Conservation (phyloP, 2,329 filamentous ascomycete genomes). For the Thelonectria discophora region DNA sequence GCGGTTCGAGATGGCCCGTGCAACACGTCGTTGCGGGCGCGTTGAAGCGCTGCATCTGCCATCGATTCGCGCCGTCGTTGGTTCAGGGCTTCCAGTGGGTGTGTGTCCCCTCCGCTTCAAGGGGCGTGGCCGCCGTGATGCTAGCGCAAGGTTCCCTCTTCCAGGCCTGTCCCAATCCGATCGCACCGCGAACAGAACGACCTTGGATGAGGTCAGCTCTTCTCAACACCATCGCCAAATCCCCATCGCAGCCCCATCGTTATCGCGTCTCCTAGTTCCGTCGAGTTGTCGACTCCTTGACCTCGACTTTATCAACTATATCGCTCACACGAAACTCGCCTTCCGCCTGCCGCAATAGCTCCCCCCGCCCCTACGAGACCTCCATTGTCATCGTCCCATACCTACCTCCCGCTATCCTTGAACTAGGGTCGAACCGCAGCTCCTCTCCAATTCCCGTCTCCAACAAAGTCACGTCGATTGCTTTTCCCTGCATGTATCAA, state of each 20-base stretch:
- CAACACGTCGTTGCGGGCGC: too few relatives aligned
- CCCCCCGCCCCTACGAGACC: conserved; percentile 25
- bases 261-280: conserved; percentile 31
- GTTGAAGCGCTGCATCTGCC: too few relatives aligned
- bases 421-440: conserved; percentile 30
- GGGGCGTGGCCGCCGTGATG: conserved; percentile 23
- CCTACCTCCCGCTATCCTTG: conserved; percentile 30
- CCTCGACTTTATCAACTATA: conserved; percentile 14
- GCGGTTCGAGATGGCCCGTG: conserved; percentile 4
- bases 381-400: conserved; percentile 36
- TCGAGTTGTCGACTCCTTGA: conserved; percentile 8
- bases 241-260: conserved; percentile 36
- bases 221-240: conserved; percentile 39
- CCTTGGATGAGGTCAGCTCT: conserved; percentile 36
- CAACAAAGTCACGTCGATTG: conserved; percentile 10
- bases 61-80: not conserved
- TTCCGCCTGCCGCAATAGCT: conserved; percentile 17
- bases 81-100: too few relatives aligned
- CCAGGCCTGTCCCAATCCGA: conserved; percentile 12
- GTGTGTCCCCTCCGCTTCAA: not conserved
- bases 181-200: conserved; percentile 3
- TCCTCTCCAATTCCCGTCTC: conserved; percentile 13
- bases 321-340: conserved; percentile 10
- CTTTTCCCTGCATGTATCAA: conserved; percentile 39
- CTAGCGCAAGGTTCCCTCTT: conserved; percentile 31